Evolutionary conservation across 2,329 filamentous ascomycete genomes (phyloP).

Genomic region (Aspergillus neotritici): DNA sequence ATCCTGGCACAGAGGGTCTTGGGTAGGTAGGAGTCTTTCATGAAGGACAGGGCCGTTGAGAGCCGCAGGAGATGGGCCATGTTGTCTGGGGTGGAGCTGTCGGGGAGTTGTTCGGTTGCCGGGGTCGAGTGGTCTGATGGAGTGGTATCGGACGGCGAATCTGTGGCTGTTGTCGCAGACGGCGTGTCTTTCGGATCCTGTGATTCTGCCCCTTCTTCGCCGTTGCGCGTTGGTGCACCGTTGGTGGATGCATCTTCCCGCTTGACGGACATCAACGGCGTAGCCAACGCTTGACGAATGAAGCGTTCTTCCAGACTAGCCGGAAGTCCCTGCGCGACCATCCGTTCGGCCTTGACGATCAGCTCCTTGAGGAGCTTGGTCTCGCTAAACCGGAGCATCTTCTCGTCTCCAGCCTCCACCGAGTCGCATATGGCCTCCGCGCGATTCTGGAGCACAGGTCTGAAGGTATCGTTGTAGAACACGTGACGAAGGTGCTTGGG

Average conservation of each 20-base stretch:
- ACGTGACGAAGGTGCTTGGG: conserved; percentile 38
- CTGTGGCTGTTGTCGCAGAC: conserved; percentile 28
- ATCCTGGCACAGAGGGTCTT: conserved; percentile 34
- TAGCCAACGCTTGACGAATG: conserved; percentile 67
- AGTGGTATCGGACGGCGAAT: conserved; percentile 33
- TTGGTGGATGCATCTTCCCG: conserved; percentile 45
- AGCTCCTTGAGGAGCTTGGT: conserved; percentile 63
- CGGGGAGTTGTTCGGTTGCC: conserved; percentile 26
- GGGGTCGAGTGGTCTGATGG: conserved; percentile 37
- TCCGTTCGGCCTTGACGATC: conserved; percentile 63
- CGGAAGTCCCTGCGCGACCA: conserved; percentile 63
- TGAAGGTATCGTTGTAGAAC: conserved; percentile 36
- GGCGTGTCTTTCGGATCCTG: conserved; percentile 28
- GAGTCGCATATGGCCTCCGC: conserved; percentile 71
- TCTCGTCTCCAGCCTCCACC: conserved; percentile 75
- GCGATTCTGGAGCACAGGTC: conserved; percentile 54
- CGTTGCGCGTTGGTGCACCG: conserved; percentile 16
- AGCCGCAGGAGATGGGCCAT: conserved; percentile 43
- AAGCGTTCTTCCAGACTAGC: conserved; percentile 80
- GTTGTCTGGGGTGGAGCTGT: conserved; percentile 28
- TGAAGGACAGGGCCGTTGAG: conserved; percentile 46
- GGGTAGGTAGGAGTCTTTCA: conserved; percentile 47
- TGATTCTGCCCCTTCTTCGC: conserved; percentile 22
- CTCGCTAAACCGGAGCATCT: conserved; percentile 74
- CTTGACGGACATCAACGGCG: conserved; percentile 65